Base-by-base conservation (phyloP, 345 rosid species). In the Leavenworthia alabamica region DNA sequence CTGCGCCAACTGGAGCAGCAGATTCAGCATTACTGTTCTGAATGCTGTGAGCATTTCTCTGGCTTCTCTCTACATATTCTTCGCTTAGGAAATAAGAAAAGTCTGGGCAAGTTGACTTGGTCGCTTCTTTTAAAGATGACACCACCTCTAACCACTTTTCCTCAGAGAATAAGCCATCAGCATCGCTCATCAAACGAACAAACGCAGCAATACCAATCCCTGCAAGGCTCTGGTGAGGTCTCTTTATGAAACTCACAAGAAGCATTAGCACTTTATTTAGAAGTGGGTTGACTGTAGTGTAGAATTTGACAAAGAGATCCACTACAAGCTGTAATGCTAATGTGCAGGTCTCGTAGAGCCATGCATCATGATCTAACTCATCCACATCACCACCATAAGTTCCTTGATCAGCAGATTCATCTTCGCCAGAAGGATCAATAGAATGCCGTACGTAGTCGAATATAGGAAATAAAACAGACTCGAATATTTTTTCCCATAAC, bases 291-390 rank as follows among this genome's bases (percentile, higher is more conserved):
- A 89, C 99, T 23, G 97, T 93, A 49, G 68, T 66, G 62, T 93
- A 93, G 67, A 93, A 93, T 71, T 80, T 93, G 73, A 93, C 96
- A 77, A 93, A 93, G 65, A 93, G 96, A 87, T 93, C 99, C 47
- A 93, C 99, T 31, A 93, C 99, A 64, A 93, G 78, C 76, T 93
- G 94, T 36, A 93, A 87, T 71, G 99, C 96, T 77, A 93, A 72
- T n/a, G 99, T 93, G 77, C 99, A 89, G n/a, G 99, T 93, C 83
- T 89, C 99, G 46, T 93, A 93, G 28, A 93, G 90, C 99, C 99
- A 93, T 39, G 94, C 88, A 81, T 93, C 99, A 76, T 84, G 99
- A 71, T 93, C 97, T 47, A 81, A 86, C 75, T 87, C 99, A 56
- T 72, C 85, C 4, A 44, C 48, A 47, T 82, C 90, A 68, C 75